Evolutionary conservation across 2,329 filamentous ascomycete genomes (phyloP).

Genomic region (Colletotrichum orchidophilum): DNA sequence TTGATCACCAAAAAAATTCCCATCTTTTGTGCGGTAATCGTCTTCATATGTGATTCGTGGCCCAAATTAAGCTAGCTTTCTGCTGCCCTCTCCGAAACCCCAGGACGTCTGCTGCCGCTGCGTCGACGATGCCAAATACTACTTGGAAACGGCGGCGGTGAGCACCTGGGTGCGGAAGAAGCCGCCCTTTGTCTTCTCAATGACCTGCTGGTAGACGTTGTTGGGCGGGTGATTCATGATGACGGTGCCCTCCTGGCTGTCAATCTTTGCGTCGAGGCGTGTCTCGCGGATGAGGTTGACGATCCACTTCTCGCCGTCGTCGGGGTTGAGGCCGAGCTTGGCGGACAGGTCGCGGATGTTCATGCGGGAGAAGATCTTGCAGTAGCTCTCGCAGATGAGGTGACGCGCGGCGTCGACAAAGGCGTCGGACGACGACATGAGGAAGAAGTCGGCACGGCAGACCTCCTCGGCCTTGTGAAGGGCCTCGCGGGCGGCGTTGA

Average conservation of each 20-base stretch:
- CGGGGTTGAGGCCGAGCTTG: conserved; percentile 88
- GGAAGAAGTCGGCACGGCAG: conserved; percentile 94
- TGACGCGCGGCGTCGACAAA: conserved; percentile 96
- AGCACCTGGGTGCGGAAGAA: conserved; percentile 99
- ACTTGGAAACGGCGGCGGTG: conserved; percentile 70
- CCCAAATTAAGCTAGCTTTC: not conserved
- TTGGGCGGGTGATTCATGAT: conserved; percentile 99
- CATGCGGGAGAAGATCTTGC: conserved; percentile 99
- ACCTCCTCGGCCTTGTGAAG: conserved; percentile 90
- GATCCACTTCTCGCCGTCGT: conserved; percentile 99
- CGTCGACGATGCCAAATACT: conserved; percentile 35
- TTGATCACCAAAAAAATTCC: not conserved
- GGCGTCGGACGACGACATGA: conserved; percentile 81
- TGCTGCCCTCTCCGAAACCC: not conserved
- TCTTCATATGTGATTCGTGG: not conserved
- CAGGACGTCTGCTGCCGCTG: not conserved
- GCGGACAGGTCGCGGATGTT: conserved; percentile 97
- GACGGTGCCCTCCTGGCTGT: conserved; percentile 98
- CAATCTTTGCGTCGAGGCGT: conserved; percentile 97
- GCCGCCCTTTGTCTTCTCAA: conserved; percentile 97
- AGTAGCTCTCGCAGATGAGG: conserved; percentile 98
- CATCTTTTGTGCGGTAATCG: not conserved
- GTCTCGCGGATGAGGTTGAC: conserved; percentile 99
- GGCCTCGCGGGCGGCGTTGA: conserved; percentile 93
- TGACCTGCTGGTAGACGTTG: conserved; percentile 99